Conservation (phyloP, 2,329 filamentous ascomycete species). For the Penicillium griseofulvum region DNA sequence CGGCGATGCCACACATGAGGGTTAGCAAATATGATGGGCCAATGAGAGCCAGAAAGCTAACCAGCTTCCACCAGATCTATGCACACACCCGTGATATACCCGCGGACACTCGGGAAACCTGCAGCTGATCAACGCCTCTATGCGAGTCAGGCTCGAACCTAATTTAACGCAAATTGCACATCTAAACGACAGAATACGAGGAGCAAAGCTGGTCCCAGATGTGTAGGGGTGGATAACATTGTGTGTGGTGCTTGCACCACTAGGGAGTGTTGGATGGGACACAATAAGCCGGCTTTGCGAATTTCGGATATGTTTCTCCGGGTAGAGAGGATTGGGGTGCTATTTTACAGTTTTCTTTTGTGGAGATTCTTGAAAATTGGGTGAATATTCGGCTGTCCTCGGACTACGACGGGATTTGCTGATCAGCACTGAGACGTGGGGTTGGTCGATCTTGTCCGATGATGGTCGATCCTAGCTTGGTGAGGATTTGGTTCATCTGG, state of each 20-base stretch:
- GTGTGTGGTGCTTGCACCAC: background rate
- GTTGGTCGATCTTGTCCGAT: conserved; percentile 1
- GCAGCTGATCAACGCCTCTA: background rate
- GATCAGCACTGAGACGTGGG: background rate
- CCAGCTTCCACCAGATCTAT: background rate
- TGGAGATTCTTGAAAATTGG: background rate
- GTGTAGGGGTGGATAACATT: background rate
- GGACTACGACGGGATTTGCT: background rate
- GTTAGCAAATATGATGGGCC: background rate
- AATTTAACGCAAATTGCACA: background rate
- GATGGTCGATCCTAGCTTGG: background rate
- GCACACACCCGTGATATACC: background rate
- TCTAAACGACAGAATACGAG: background rate
- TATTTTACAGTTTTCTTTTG: background rate
- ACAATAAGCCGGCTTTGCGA: background rate
- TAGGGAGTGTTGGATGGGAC: background rate
- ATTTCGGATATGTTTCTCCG: background rate
- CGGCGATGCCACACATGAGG: too few species aligned
- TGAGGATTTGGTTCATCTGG: background rate
- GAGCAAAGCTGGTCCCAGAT: background rate
- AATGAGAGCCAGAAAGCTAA: background rate
- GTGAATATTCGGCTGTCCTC: background rate
- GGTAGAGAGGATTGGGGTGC: background rate
- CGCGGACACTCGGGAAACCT: background rate
- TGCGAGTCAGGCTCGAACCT: background rate